phyloP scores from a whole-genome alignment of 1,139 yeast genomes.

The Pneumocystis jirovecii region DNA sequence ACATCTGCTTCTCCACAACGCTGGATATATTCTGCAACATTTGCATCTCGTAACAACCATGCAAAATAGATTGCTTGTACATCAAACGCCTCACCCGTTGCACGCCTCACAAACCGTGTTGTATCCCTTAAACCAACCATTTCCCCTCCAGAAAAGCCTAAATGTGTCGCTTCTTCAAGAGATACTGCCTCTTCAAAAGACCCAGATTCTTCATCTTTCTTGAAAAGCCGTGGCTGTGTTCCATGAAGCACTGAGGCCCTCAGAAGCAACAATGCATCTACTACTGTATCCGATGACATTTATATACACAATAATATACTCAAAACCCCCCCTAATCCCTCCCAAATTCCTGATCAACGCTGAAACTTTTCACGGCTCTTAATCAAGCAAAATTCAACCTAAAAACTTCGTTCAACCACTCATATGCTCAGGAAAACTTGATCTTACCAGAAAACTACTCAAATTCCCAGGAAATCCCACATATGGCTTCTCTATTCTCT shows the following conservation, averaged over 20 bases:
- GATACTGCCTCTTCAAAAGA: neutral
- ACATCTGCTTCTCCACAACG: slow-evolving; percentile 53
- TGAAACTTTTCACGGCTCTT: too few species aligned
- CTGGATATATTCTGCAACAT: slow-evolving; percentile 69
- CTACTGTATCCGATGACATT: neutral
- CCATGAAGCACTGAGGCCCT: slow-evolving; percentile 11
- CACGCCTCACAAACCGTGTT: neutral
- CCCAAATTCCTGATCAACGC: too few species aligned
- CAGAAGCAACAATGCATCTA: slow-evolving; percentile 13
- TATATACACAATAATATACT: neutral
- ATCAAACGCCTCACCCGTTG: slow-evolving; percentile 25
- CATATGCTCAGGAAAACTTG: too few species aligned
- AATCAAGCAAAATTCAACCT: too few species aligned
- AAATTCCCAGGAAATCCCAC: too few species aligned
- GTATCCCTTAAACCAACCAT: neutral
- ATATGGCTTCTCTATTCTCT: too few species aligned
- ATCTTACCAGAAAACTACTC: too few species aligned
- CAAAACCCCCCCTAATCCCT: neutral
- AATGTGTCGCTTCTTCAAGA: neutral
- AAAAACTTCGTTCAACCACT: too few species aligned
- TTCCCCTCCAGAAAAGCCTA: neutral
- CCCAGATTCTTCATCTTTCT: slow-evolving; percentile 1
- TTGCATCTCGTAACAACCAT: slow-evolving; percentile 61
- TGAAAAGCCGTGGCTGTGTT: slow-evolving; percentile 9
- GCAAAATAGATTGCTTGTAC: slow-evolving; percentile 59